Percentiles rank a stretch among this genome's conserved stretches.
Conservation (phyloP, 2,329 filamentous ascomycete genomes). For the Xylogone sp. region DNA sequence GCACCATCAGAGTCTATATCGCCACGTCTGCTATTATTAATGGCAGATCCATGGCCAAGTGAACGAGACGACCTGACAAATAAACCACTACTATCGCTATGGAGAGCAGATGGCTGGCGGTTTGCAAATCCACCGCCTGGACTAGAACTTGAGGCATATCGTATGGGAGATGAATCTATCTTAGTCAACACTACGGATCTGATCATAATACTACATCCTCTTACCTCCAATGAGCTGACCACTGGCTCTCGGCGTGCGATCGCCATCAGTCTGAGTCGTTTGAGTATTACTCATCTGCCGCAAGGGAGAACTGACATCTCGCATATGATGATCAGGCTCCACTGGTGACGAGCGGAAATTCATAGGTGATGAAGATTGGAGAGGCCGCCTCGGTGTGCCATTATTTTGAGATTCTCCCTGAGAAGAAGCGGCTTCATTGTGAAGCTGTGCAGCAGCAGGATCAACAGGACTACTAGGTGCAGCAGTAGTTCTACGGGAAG, state of each 20-base stretch:
- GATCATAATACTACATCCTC: constrained; percentile 14
- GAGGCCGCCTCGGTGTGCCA: constrained; percentile 45
- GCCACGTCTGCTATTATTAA: constrained; percentile 65
- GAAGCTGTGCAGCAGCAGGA: constrained; percentile 28
- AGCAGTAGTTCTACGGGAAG: constrained; percentile 53
- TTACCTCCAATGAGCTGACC: constrained; percentile 57
- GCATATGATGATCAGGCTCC: constrained; percentile 33
- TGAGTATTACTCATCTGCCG: constrained; percentile 57
- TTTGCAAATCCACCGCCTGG: constrained; percentile 54
- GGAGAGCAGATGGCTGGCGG: constrained; percentile 65
- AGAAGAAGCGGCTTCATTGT: constrained; percentile 29
- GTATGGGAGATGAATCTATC: constrained; percentile 88
- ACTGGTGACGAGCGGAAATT: constrained; percentile 66
- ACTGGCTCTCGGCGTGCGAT: constrained; percentile 69
- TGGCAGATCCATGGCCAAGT: constrained; percentile 43
- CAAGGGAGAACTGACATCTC: constrained; percentile 54
- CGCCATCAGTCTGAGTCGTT: constrained; percentile 50
- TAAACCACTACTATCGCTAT: constrained; percentile 80
- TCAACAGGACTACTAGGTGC: constrained; percentile 45
- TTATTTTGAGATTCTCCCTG: constrained; percentile 20
- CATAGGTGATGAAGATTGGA: constrained; percentile 77
- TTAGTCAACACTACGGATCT: constrained; percentile 5
- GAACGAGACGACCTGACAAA: constrained; percentile 68
- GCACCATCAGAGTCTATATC: constrained; percentile 82
- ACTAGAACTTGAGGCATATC: constrained; percentile 87